Base-by-base conservation (phyloP, 192 early-diverging fungal genomes). In the Pilaira anomala region DNA sequence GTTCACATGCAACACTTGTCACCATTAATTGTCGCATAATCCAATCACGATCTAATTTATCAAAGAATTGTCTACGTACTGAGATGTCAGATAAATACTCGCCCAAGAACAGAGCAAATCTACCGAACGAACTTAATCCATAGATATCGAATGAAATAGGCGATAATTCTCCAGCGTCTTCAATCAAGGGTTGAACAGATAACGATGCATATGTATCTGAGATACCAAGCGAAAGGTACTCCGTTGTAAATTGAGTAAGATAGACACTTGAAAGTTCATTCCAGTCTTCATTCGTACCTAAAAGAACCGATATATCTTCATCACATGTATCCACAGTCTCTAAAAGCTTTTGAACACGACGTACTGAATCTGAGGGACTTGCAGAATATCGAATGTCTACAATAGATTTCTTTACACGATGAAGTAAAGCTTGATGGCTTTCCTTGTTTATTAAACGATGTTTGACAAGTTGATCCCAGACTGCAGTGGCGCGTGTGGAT, bases 341-440 rank as follows among this genome's bases (percentile, higher is more conserved):
- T 14, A 39, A n/a, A 50, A 81, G 39, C 21, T 73, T 78, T 1
- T 63, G 58, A 6, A 66, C 74, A 5, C 77, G 73, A 25, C 66
- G 57, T 8, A 71, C 78, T 44, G 77, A 77, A 18, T 81, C 79
- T 29, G 71, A 66, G 25, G 82, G 79, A 59, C 82, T 83, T 59
- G 54, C 4, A 41, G 48, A 30, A 29, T 26, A 67, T 50, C 13
- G 13, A 5, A 6, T 21, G 11, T 19, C 1, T 39, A 36, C 5
- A 36, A 36, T 79, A 16, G 68, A 68, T n/a, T 62, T 44, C 50
- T 63, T 62, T n/a, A 79, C 64, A 26, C 36, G 66, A 0, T 52
- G 18, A n/a, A 61, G 22, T 16, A 68, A 6, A 12, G 56, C 21
- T 33, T 67, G 40, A 0, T 46, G n/a, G n/a, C n/a, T n/a, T n/a